Evolutionary conservation across 2,329 filamentous ascomycete species (phyloP), one percentile per base, ranked within the genome.

Genomic region (Colletotrichum gigasporum): DNA sequence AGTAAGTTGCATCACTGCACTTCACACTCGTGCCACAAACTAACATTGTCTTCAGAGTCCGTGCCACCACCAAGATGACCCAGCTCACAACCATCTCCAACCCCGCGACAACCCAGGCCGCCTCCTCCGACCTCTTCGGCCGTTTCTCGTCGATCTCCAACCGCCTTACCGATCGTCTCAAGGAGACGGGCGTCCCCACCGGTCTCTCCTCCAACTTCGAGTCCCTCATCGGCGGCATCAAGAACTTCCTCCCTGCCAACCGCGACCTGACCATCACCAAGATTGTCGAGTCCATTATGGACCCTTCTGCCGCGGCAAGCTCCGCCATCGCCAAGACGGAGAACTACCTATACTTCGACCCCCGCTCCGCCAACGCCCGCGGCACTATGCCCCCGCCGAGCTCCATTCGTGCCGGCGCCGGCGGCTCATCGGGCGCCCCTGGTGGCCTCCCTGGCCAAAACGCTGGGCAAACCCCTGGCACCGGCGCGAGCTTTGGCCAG

Each of bases 281-380:
- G 79, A 97, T 99, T 74, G 95, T 96, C 39, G 96, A 99, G 77
- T 97, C 93, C 1, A 90, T 99, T 72, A 99, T 99, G 95, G 96
- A 99, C 73, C 96, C 96, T 0, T 87, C 93, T 45, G 89, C 93
- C 10, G 95, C 96, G 3, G 93, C 93, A 4, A 95, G 93, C 5
- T 95, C 91, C 24, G 96, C 96, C 24, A 96, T 99, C 69, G 91
- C 93, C 65, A 98, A 97, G 82, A 98, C 96, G 2, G 96, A 99
- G 75, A 91, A 92, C 71, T 99, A 97, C 73, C 87, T 98, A 28
- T 99, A 97, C 83, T 99, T 97, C 75, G 96, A 99, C 74, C 96
- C 96, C 0, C 89, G 95, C 54, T 96, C 92, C 68, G 92, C 95
- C 28, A 97, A 97, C 73, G 96, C 96, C 0, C 88, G 96, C 45